Evolutionary conservation across 257 asterid species (phyloP).

Genomic region (Echium plantagineum): DNA sequence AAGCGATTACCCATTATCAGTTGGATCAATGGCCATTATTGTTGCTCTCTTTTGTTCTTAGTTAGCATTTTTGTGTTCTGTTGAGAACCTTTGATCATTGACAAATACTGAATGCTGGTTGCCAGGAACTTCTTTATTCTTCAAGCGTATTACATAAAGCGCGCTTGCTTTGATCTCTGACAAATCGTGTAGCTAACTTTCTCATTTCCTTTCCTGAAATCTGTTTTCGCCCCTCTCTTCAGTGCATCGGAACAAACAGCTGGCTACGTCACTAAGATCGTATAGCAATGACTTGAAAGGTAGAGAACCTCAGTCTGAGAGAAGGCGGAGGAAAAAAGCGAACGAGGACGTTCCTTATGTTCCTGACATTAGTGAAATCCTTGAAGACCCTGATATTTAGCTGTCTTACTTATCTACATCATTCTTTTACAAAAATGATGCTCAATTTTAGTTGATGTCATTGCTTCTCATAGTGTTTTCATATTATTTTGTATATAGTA

Average conservation of each 20-base stretch:
- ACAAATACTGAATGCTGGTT: no score
- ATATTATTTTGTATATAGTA: neutral
- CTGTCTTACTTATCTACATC: neutral
- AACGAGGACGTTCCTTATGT: slow-evolving; percentile 41
- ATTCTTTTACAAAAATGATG: neutral
- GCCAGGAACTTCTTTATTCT: no score
- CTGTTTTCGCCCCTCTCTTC: slow-evolving; percentile 13
- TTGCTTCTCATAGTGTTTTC: no score
- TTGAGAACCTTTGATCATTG: no score
- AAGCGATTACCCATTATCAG: no score
- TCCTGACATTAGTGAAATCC: slow-evolving; percentile 14
- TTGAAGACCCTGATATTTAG: neutral
- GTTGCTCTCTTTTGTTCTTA: no score
- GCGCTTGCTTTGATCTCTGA: no score
- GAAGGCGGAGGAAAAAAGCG: slow-evolving; percentile 47
- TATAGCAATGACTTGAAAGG: slow-evolving; percentile 53
- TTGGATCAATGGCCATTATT: no score
- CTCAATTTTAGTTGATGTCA: neutral
- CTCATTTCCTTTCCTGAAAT: neutral
- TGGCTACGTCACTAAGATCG: slow-evolving; percentile 59
- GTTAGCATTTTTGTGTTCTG: no score
- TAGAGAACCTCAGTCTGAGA: slow-evolving; percentile 62
- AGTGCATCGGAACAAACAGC: slow-evolving; percentile 80
- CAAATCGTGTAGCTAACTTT: neutral
- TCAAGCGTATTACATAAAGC: no score